A percentile compares a stretch with the other conserved stretches of the same genome.
Evolutionary conservation across 768 basidiomycete genomes (phyloP).

Genomic region (Auricularia cornea): DNA sequence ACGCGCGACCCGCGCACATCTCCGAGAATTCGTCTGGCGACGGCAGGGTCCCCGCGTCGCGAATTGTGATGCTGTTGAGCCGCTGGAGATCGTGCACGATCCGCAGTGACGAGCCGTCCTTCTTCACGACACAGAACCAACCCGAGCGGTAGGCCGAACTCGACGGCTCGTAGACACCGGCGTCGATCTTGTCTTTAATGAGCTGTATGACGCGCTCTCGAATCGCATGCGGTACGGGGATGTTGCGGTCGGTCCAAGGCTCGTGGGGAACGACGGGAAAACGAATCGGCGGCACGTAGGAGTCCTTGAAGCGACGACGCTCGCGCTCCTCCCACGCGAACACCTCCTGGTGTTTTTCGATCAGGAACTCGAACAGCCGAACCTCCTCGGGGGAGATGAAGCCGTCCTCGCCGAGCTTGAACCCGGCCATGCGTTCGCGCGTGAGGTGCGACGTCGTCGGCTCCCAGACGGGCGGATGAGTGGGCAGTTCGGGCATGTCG

Average conservation of each 20-base stretch:
- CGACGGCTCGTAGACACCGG: conserved; percentile 33
- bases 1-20: conserved; percentile 25
- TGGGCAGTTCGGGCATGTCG: conserved; percentile 12
- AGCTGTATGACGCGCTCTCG: conserved; percentile 23
- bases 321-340: conserved; percentile 9
- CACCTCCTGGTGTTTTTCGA: not conserved
- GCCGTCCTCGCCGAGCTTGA: conserved; percentile 8
- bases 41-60: conserved; percentile 18
- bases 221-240: conserved; percentile 24
- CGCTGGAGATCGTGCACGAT: conserved; percentile 3
- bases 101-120: conserved; percentile 4
- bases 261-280: conserved; percentile 29
- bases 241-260: conserved; percentile 28
- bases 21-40: conserved; percentile 25
- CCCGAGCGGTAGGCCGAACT: conserved; percentile 29
- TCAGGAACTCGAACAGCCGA: conserved; percentile 2
- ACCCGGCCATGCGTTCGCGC: conserved; percentile 7
- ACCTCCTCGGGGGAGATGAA: conserved; percentile 29
- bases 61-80: conserved; percentile 1
- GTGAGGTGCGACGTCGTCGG: conserved; percentile 10
- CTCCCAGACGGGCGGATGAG: conserved; percentile 5
- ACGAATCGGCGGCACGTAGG: conserved; percentile 23
- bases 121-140: conserved; percentile 17
- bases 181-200: conserved; percentile 26
- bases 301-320: conserved; percentile 2